Evolutionary conservation across 208 protist species (phyloP).

Genomic region (Giardia duodenalis): DNA sequence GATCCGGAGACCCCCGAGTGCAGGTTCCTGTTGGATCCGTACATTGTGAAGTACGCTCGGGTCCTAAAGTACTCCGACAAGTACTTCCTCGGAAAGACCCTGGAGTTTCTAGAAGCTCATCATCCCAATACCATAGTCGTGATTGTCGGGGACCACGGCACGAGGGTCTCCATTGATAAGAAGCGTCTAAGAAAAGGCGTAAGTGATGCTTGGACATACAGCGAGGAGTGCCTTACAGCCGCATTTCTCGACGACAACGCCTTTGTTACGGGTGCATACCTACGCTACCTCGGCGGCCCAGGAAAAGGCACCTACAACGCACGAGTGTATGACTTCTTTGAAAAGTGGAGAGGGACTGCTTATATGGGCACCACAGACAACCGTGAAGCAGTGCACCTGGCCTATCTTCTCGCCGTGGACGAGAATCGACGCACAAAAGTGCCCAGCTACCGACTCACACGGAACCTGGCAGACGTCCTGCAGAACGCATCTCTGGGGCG

Average conservation of each 20-base stretch:
- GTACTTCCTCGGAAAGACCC: not conserved
- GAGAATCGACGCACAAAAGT: not conserved
- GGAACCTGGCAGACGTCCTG: not conserved
- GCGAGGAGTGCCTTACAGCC: not conserved
- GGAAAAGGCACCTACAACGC: too few species aligned
- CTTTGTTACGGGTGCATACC: not conserved
- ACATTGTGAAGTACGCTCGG: not conserved
- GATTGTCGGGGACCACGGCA: conserved; percentile 2
- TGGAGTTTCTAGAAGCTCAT: not conserved
- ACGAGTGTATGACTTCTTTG: not conserved
- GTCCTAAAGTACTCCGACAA: conserved; percentile 15
- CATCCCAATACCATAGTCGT: not conserved
- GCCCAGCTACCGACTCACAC: not conserved
- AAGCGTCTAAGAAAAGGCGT: not conserved
- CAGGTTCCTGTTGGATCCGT: not conserved
- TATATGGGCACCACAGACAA: not conserved
- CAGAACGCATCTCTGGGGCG: not conserved
- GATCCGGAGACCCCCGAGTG: not conserved
- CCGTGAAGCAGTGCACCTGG: not conserved
- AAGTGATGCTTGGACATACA: not conserved
- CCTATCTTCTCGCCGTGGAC: not conserved
- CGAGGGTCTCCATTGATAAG: not conserved
- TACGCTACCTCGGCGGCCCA: not conserved
- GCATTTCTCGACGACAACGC: not conserved
- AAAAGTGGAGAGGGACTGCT: not conserved